These are phyloP conservation scores for Delitschia confertaspora DNA, from an alignment of 495 filamentous ascomycete genomes.

Conservation along the genomic window DNA sequence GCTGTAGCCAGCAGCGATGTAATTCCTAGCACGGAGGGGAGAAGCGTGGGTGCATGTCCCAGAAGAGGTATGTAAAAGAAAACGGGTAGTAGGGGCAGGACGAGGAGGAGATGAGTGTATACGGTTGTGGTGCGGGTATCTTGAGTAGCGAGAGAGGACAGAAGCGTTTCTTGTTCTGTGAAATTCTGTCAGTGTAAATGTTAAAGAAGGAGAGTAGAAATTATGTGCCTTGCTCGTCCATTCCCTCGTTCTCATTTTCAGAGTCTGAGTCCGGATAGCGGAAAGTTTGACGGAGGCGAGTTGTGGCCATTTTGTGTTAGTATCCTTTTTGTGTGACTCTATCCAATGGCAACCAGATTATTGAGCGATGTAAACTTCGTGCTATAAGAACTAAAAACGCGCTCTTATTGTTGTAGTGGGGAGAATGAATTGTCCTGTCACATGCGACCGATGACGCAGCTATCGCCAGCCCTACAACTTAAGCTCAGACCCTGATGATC, in stretches of 20 bases:
- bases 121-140: conserved; percentile 20
- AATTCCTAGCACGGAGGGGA: conserved; percentile 4
- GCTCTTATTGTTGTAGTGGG: no score
- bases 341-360: no score
- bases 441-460: no score
- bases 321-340: no score
- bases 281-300: conserved; percentile 32
- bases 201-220: not conserved
- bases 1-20: conserved; percentile 14
- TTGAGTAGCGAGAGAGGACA: conserved; percentile 12
- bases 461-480: no score
- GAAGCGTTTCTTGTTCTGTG: conserved; percentile 23
- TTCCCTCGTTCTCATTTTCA: conserved; percentile 31
- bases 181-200: not conserved
- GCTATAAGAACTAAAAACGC: no score
- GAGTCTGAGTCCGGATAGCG: conserved; percentile 30
- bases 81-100: conserved; percentile 11
- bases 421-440: no score
- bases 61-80: conserved; percentile 18
- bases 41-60: not conserved
- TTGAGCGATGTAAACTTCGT: no score
- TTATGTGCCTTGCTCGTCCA: conserved; percentile 33
- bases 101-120: conserved; percentile 23
- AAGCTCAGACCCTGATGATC: no score
- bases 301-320: conserved; percentile 14